phyloP scores from a whole-genome alignment of 148 eudicot species.

The Gaultheria prostrata region DNA sequence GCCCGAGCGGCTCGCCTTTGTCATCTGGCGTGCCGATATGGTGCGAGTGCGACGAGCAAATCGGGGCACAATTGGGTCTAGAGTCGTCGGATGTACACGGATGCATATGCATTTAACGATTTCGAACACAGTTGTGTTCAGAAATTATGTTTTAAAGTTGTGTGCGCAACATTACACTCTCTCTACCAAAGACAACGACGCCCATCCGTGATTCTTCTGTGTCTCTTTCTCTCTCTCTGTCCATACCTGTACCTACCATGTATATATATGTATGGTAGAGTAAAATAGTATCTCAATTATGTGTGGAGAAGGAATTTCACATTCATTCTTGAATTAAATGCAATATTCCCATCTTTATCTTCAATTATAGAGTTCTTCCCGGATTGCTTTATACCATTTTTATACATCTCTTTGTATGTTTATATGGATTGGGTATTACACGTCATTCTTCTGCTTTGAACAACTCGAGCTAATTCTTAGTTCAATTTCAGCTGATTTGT shows the following conservation, averaged over 20 bases:
- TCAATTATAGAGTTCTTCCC: neutral
- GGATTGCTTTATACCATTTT: neutral
- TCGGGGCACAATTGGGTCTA: too few species aligned
- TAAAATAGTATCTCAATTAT: neutral
- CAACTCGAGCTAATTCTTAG: neutral
- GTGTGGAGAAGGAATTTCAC: neutral
- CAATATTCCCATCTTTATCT: neutral
- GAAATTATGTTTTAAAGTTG: too few species aligned
- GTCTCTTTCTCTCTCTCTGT: slow-evolving; percentile 13
- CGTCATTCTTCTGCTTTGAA: neutral
- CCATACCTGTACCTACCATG: neutral
- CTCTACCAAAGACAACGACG: slow-evolving; percentile 13
- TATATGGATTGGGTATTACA: neutral
- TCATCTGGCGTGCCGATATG: neutral
- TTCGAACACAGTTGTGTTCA: too few species aligned
- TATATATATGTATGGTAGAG: neutral
- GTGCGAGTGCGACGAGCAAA: neutral
- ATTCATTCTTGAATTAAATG: neutral
- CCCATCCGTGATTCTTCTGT: slow-evolving; percentile 35
- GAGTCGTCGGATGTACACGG: too few species aligned
- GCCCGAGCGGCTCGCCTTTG: neutral
- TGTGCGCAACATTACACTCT: neutral
- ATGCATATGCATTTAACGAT: too few species aligned
- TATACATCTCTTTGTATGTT: neutral
- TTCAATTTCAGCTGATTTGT: neutral